phyloP scores from a whole-genome alignment of 352 stramenopile species.

The Pythium apleroticum region DNA sequence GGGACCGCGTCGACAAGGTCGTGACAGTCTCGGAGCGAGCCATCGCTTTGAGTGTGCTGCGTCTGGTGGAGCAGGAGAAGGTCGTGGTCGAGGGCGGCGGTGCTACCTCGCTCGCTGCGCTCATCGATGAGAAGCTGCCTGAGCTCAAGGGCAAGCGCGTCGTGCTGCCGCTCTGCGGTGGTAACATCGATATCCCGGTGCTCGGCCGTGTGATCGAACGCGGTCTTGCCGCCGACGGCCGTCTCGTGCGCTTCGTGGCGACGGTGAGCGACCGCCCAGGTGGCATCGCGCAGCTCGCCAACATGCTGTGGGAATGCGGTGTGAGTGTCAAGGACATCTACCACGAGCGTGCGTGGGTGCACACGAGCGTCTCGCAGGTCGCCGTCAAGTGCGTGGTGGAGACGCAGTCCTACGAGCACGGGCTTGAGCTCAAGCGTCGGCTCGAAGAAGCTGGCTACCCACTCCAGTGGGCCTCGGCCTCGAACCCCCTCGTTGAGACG shows the following conservation, averaged over 20 bases:
- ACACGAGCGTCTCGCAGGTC: conserved; percentile 94
- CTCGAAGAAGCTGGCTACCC: conserved; percentile 88
- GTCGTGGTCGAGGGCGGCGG: conserved; percentile 96
- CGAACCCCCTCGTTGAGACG: conserved; percentile 26
- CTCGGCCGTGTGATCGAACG: conserved; percentile 95
- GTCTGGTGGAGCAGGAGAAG: conserved; percentile 98
- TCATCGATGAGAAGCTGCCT: conserved; percentile 93
- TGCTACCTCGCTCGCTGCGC: conserved; percentile 91
- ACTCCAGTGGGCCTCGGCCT: conserved; percentile 69
- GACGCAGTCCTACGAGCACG: conserved; percentile 93
- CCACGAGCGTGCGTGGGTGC: conserved; percentile 96
- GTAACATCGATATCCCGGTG: conserved; percentile 97
- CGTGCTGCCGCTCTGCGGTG: conserved; percentile 95
- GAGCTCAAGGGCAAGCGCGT: conserved; percentile 94
- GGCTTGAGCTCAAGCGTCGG: conserved; percentile 81
- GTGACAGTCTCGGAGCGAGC: conserved; percentile 93
- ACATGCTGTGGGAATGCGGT: conserved; percentile 85
- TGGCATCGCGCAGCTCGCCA: conserved; percentile 92
- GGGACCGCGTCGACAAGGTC: conserved; percentile 92
- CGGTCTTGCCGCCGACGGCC: conserved; percentile 95
- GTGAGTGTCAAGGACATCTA: conserved; percentile 98
- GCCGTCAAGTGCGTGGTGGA: conserved; percentile 96
- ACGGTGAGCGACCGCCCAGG: conserved; percentile 96
- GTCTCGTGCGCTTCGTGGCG: conserved; percentile 95
- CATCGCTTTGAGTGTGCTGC: conserved; percentile 95